phyloP scores from a whole-genome alignment of 2,329 filamentous ascomycete genomes.

The Calonectria honghensis region DNA sequence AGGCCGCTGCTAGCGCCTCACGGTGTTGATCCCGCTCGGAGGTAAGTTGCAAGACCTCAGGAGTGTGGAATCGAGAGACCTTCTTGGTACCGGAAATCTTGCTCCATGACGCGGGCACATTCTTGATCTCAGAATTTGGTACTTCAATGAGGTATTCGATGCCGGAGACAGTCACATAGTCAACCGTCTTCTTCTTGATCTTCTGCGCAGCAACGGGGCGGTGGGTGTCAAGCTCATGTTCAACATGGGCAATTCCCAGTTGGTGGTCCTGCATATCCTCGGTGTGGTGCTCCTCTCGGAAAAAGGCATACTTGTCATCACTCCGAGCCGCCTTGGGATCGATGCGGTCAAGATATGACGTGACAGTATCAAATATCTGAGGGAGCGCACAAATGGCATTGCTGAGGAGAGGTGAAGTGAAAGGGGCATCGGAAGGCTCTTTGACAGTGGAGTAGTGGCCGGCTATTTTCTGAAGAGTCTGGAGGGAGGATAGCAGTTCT shows the following conservation, averaged over 20 bases:
- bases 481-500: conserved; percentile 89
- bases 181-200: conserved; percentile 81
- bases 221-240: conserved; percentile 90
- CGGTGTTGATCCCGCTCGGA: conserved; percentile 95
- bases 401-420: conserved; percentile 81
- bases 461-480: conserved; percentile 88
- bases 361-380: conserved; percentile 82
- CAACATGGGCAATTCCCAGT: conserved; percentile 91
- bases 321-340: conserved; percentile 87
- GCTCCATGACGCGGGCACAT: conserved; percentile 93
- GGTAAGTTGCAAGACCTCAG: conserved; percentile 88
- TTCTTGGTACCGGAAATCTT: conserved; percentile 98
- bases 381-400: conserved; percentile 86
- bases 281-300: conserved; percentile 89
- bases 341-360: conserved; percentile 87
- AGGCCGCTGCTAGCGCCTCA: conserved; percentile 93
- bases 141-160: conserved; percentile 98
- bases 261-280: conserved; percentile 93
- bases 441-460: conserved; percentile 84
- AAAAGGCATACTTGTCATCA: conserved; percentile 96
- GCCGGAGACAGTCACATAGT: conserved; percentile 89
- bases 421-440: conserved; percentile 79
- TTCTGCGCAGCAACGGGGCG: conserved; percentile 81
- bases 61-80: conserved; percentile 93
- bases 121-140: conserved; percentile 85